Percentiles rank a stretch among this genome's conserved stretches.
Evolutionary conservation across 176 grass and related monocot genomes (phyloP).

Genomic region (Paspalum vaginatum): DNA sequence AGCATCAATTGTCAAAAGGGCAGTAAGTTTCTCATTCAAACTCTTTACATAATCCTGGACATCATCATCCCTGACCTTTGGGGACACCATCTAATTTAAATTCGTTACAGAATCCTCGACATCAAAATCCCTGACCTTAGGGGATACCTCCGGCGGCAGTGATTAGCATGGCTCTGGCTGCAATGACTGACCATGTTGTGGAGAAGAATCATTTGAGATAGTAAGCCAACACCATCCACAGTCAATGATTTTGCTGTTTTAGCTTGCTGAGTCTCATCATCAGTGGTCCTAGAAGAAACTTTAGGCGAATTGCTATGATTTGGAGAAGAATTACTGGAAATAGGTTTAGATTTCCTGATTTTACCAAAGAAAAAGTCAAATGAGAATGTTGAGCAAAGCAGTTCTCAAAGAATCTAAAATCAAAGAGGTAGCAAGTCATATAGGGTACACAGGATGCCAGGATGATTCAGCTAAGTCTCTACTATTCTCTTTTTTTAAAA

Average conservation of each 20-base stretch:
- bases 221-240: slow-evolving; percentile 37
- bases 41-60: slow-evolving; percentile 67
- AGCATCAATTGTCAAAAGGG: slow-evolving; percentile 75
- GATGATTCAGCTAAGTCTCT: slow-evolving; percentile 17
- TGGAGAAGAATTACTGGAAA: slow-evolving; percentile 44
- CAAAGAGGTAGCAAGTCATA: neutral
- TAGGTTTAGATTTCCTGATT: slow-evolving; percentile 53
- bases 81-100: slow-evolving; percentile 60
- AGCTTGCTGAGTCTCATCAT: slow-evolving; percentile 46
- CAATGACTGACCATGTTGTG: slow-evolving; percentile 36
- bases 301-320: slow-evolving; percentile 55
- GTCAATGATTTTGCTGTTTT: slow-evolving; percentile 41
- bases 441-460: neutral
- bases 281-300: slow-evolving; percentile 48
- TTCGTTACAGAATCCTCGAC: slow-evolving; percentile 61
- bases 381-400: slow-evolving; percentile 40
- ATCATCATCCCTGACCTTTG: slow-evolving; percentile 38
- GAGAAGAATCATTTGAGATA: slow-evolving; percentile 45
- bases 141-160: slow-evolving; percentile 28
- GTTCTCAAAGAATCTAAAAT: slow-evolving; percentile 12
- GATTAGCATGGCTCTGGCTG: slow-evolving; percentile 31
- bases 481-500: neutral
- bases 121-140: slow-evolving; percentile 34
- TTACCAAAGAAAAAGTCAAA: slow-evolving; percentile 7
- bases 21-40: slow-evolving; percentile 84